Evolutionary conservation across 1,284 basidiomycete genomes (phyloP).

Genomic region (Thelephora terrestris): DNA sequence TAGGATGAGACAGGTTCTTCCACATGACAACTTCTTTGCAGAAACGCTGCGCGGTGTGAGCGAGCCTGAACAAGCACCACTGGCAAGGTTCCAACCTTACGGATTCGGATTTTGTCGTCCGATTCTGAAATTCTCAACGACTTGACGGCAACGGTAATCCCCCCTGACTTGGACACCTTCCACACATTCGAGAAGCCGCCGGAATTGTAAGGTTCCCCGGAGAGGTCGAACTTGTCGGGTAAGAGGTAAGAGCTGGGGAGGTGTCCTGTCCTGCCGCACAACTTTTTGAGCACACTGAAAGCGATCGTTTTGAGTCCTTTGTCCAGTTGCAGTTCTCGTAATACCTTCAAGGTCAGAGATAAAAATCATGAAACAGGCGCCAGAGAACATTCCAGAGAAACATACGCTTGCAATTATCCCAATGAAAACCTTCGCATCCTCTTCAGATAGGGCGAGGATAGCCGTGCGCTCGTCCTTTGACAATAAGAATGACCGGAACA

Average conservation of each 20-base stretch:
- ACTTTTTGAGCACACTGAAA: background rate
- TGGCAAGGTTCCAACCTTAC: background rate
- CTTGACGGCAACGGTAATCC: background rate
- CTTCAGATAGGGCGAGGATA: background rate
- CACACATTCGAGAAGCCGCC: background rate
- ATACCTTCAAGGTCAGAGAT: too few species aligned
- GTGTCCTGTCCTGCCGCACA: background rate
- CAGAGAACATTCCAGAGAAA: too few species aligned
- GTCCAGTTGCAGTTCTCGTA: too few species aligned
- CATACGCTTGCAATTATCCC: too few species aligned
- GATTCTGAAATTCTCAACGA: background rate
- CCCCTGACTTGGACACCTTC: too few species aligned
- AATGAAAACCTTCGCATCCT: background rate
- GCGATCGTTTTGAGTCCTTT: too few species aligned
- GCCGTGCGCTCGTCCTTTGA: too few species aligned
- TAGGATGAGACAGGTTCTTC: background rate
- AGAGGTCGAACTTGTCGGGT: too few species aligned
- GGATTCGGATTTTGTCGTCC: background rate
- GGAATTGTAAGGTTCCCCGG: background rate
- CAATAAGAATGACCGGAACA: too few species aligned
- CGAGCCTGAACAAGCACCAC: slow-evolving; percentile 20
- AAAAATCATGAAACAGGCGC: too few species aligned
- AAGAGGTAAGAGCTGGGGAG: background rate
- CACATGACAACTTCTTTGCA: background rate
- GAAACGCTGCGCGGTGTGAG: slow-evolving; percentile 14